Conservation (phyloP, 768 basidiomycete species). For the Pulveroboletus frians region DNA sequence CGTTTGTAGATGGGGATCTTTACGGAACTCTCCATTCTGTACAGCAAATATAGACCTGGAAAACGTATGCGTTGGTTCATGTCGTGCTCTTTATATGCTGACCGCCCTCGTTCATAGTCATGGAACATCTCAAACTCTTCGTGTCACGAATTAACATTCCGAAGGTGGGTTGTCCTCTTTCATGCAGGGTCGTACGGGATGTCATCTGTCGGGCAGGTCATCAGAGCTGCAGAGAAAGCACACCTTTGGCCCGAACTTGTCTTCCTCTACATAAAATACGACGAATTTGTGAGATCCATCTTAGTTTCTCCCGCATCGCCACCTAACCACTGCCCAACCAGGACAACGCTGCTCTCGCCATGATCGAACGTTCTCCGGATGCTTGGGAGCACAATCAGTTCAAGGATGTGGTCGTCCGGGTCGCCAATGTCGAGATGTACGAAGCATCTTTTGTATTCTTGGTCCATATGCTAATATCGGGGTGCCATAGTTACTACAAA, state of each 20-base stretch:
- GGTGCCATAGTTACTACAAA: slow-evolving; percentile 76
- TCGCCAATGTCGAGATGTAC: slow-evolving; percentile 96
- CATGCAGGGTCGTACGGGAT: background rate
- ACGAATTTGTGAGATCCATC: slow-evolving; percentile 67
- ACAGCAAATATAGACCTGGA: slow-evolving; percentile 93
- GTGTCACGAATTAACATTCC: slow-evolving; percentile 97
- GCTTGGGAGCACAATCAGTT: slow-evolving; percentile 99
- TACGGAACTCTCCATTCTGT: slow-evolving; percentile 85
- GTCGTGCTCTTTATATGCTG: background rate
- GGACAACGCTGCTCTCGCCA: slow-evolving; percentile 96
- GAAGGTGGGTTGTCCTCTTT: slow-evolving; percentile 46
- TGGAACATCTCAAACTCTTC: slow-evolving; percentile 98
- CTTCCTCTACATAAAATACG: slow-evolving; percentile 98
- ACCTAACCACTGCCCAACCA: slow-evolving; percentile 26
- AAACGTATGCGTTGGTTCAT: slow-evolving; percentile 58
- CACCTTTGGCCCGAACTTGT: slow-evolving; percentile 99
- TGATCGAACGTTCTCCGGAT: slow-evolving; percentile 98
- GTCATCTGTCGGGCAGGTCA: slow-evolving; percentile 48
- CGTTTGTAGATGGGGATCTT: slow-evolving; percentile 84
- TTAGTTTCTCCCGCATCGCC: background rate
- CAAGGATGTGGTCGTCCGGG: slow-evolving; percentile 96
- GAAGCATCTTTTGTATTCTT: slow-evolving; percentile 15
- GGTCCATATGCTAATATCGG: slow-evolving; percentile 2
- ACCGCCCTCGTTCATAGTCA: slow-evolving; percentile 49
- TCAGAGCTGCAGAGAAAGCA: slow-evolving; percentile 91